phyloP scores from a whole-genome alignment of 2,329 filamentous ascomycete genomes.

The Colletotrichum graminicola region DNA sequence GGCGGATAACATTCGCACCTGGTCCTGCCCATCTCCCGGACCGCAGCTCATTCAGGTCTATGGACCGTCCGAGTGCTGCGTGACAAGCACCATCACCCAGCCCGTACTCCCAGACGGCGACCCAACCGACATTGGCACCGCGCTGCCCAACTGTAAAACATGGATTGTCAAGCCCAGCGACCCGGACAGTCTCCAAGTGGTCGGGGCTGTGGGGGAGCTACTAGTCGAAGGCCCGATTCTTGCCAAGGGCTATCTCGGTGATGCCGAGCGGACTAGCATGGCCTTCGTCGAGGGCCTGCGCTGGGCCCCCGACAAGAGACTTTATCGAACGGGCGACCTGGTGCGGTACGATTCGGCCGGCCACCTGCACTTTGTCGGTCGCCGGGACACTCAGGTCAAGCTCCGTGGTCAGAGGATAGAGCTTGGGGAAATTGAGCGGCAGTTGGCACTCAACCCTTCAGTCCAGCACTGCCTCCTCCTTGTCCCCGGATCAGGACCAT shows the following conservation, averaged over 20 bases:
- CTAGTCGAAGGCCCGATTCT: conserved; percentile 44
- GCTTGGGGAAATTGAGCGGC: conserved; percentile 77
- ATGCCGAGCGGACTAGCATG: conserved; percentile 68
- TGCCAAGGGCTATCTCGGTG: conserved; percentile 74
- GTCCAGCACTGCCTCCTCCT: conserved; percentile 23
- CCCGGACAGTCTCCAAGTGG: conserved; percentile 3
- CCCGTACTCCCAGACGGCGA: conserved; percentile 56
- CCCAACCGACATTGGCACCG: conserved; percentile 51
- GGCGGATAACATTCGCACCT: conserved; percentile 58
- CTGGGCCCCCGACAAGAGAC: conserved; percentile 67
- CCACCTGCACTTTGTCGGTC: conserved; percentile 78
- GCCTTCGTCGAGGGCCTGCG: conserved; percentile 77
- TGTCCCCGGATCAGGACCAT: conserved; percentile 23
- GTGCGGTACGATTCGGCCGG: conserved; percentile 83
- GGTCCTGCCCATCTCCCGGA: conserved; percentile 53
- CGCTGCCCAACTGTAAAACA: conserved; percentile 21
- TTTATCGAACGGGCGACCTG: conserved; percentile 87
- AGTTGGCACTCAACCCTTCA: neutral
- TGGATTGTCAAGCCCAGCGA: conserved; percentile 43
- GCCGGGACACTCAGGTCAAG: conserved; percentile 84
- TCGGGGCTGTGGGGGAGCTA: conserved; percentile 43
- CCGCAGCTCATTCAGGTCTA: conserved; percentile 62
- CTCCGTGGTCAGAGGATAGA: conserved; percentile 85
- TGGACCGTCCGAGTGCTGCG: conserved; percentile 66
- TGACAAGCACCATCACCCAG: conserved; percentile 22